phyloP scores from a whole-genome alignment of 2,329 filamentous ascomycete genomes.

The Boeremia lycopersici region DNA sequence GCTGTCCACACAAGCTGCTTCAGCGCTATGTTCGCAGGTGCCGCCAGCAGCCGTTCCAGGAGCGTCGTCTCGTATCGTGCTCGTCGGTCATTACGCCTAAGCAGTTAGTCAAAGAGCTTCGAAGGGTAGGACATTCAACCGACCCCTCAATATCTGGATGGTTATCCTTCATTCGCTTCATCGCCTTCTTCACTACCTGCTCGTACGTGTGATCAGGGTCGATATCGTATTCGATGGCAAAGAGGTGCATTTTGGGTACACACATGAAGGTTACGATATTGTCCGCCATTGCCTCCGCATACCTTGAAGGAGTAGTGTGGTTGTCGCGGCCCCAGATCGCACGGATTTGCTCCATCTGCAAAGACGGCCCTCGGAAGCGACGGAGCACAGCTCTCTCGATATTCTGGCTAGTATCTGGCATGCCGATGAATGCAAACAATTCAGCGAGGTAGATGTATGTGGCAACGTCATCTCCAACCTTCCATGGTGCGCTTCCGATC shows the following conservation, averaged over 20 bases:
- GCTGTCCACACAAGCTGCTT: conserved; percentile 10
- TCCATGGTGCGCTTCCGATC: too few species aligned
- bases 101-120: not conserved
- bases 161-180: not conserved
- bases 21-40: not conserved
- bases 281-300: conserved; percentile 1
- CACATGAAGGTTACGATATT: conserved; percentile 7
- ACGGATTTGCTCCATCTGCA: not conserved
- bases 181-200: not conserved
- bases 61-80: not conserved
- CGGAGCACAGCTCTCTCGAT: too few species aligned
- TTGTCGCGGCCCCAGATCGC: not conserved
- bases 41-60: conserved; percentile 1
- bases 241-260: conserved; percentile 2
- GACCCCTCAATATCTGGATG: not conserved
- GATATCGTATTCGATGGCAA: not conserved
- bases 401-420: too few species aligned
- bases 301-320: not conserved
- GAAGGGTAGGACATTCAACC: not conserved
- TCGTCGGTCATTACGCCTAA: not conserved
- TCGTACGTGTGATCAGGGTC: not conserved
- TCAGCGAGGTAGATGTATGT: too few species aligned
- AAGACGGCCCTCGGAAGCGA: too few species aligned
- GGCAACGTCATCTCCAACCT: too few species aligned
- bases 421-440: too few species aligned